phyloP scores from a whole-genome alignment of 768 basidiomycete genomes.

The Panus rudis region DNA sequence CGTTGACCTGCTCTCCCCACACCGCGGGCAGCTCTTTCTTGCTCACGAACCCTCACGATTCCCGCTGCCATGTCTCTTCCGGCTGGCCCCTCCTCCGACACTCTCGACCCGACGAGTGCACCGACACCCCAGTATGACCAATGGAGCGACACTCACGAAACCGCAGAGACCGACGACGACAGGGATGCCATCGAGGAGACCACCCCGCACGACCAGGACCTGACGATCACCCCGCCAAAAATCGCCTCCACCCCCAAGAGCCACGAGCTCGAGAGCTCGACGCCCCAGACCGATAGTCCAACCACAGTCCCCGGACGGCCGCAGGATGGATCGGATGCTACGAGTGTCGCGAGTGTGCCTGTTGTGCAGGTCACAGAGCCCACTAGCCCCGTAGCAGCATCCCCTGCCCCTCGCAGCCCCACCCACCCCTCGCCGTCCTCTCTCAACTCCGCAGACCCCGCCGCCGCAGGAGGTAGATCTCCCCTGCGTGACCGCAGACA shows the following conservation, averaged over 20 bases:
- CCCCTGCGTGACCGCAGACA: conserved; percentile 17
- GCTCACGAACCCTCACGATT: not conserved
- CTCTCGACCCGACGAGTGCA: conserved; percentile 15
- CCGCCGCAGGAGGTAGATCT: too few species aligned
- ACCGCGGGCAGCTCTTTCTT: too few species aligned
- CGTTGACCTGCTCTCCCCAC: too few species aligned
- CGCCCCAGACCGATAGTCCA: conserved; percentile 27
- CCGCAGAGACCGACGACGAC: conserved; percentile 29
- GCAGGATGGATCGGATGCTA: not conserved
- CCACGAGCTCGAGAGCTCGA: conserved; percentile 27
- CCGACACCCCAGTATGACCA: conserved; percentile 26
- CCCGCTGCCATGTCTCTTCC: conserved; percentile 14
- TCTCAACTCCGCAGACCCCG: too few species aligned
- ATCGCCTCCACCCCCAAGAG: conserved; percentile 17
- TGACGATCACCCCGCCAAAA: conserved; percentile 22
- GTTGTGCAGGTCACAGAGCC: conserved; percentile 41
- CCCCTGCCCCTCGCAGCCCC: too few species aligned
- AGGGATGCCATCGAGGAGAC: conserved; percentile 22
- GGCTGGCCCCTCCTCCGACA: conserved; percentile 22
- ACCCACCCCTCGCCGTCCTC: too few species aligned
- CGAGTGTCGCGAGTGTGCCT: conserved; percentile 55
- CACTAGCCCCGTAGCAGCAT: conserved; percentile 24
- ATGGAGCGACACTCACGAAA: conserved; percentile 32
- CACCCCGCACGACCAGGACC: conserved; percentile 15
- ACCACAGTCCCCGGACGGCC: not conserved